These are phyloP conservation scores for Rheum nobile DNA, from an alignment of 148 eudicot genomes.

Conservation along the genomic window DNA sequence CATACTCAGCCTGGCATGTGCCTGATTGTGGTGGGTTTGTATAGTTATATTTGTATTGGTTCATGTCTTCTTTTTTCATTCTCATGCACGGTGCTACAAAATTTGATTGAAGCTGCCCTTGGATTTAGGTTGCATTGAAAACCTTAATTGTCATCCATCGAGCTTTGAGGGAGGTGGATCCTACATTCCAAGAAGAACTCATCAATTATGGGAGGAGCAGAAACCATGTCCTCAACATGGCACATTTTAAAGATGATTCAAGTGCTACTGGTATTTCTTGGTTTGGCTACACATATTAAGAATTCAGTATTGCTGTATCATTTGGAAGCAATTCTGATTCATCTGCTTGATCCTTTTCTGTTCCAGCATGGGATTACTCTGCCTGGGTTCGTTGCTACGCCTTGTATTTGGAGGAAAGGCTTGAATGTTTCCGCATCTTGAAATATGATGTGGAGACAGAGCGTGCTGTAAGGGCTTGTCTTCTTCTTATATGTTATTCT, in stretches of 20 bases:
- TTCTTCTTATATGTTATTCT: not conserved
- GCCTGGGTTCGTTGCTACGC: conserved; percentile 95
- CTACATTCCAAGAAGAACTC: conserved; percentile 82
- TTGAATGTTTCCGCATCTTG: conserved; percentile 81
- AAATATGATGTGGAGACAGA: conserved; percentile 82
- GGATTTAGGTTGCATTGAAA: conserved; percentile 75
- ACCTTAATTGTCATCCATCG: conserved; percentile 88
- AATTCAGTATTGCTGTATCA: not conserved
- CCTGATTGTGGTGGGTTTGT: not conserved
- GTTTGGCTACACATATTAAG: not conserved
- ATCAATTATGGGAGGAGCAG: conserved; percentile 55
- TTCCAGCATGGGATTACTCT: conserved; percentile 96
- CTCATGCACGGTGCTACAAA: not conserved
- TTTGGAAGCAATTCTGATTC: not conserved
- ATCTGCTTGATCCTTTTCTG: conserved; percentile 4
- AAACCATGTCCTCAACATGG: conserved; percentile 74
- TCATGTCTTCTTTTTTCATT: not conserved
- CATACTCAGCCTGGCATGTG: not conserved
- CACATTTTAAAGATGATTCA: conserved; percentile 94
- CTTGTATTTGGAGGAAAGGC: conserved; percentile 78
- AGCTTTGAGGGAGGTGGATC: conserved; percentile 89
- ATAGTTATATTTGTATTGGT: not conserved
- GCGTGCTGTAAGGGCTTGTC: conserved; percentile 48
- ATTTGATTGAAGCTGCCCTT: not conserved
- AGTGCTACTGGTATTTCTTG: conserved; percentile 61